phyloP scores from a whole-genome alignment of 2,329 filamentous ascomycete species.

The Alternaria panax region DNA sequence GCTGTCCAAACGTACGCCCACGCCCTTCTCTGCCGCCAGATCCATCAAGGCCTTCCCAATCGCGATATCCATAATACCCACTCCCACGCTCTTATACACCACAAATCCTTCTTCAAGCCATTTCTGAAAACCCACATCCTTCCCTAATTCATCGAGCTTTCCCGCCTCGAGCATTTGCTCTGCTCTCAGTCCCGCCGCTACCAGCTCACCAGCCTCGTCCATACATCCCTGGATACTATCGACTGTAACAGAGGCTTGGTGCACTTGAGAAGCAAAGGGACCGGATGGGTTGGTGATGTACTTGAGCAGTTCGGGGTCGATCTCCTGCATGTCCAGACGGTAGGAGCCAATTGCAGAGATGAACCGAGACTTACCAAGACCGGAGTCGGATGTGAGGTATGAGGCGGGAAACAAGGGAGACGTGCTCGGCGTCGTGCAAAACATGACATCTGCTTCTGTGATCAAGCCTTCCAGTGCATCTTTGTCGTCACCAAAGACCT shows the following conservation, averaged over 20 bases:
- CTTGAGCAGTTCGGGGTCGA: constrained; percentile 55
- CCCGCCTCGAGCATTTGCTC: constrained; percentile 25
- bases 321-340: constrained; percentile 56
- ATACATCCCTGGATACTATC: constrained; percentile 52
- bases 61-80: constrained; percentile 60
- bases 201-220: constrained; percentile 57
- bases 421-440: constrained; percentile 58
- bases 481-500: neutral
- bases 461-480: neutral
- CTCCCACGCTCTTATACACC: constrained; percentile 60
- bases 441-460: constrained; percentile 52
- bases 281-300: constrained; percentile 9
- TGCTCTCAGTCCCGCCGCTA: constrained; percentile 46
- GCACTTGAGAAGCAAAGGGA: neutral
- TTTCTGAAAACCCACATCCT: neutral
- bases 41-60: constrained; percentile 44
- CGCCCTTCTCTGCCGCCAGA: constrained; percentile 20
- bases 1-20: constrained; percentile 17
- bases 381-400: constrained; percentile 35
- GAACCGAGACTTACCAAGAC: constrained; percentile 23
- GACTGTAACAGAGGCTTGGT: constrained; percentile 26
- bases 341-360: constrained; percentile 42
- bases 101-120: constrained; percentile 50
- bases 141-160: constrained; percentile 2
- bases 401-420: constrained; percentile 53